Conservation (phyloP, 192 early-diverging fungal species). For the Backusella westeae region DNA sequence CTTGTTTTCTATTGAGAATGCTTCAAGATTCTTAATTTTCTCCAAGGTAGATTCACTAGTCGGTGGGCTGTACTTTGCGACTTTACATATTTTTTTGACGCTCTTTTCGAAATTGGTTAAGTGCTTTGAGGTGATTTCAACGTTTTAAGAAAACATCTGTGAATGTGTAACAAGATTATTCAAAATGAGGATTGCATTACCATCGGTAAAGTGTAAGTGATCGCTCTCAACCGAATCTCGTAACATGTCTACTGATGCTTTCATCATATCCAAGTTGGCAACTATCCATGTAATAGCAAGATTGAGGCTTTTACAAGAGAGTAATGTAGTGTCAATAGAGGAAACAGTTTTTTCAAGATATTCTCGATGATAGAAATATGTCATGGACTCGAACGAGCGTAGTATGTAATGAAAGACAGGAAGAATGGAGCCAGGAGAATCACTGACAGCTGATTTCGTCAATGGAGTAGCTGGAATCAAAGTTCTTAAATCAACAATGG, state of each 20-base stretch:
- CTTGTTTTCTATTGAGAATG: no score
- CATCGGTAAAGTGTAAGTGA: neutral
- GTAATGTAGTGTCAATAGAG: neutral
- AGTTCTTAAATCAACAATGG: neutral
- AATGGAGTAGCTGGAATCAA: neutral
- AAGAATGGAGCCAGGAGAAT: neutral
- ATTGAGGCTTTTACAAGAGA: neutral
- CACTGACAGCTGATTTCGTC: neutral
- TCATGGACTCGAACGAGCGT: neutral
- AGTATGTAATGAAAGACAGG: neutral
- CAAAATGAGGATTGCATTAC: neutral
- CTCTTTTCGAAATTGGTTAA: no score
- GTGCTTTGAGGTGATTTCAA: neutral
- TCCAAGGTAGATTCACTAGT: no score
- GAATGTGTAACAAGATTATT: neutral
- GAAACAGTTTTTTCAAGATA: neutral
- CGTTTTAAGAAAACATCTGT: neutral
- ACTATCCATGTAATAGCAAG: neutral
- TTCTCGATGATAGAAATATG: neutral
- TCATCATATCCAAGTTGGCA: neutral
- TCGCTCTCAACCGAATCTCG: neutral
- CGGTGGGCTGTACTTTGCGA: no score
- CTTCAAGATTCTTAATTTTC: no score
- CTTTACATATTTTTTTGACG: no score
- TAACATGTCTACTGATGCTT: neutral